These are phyloP conservation scores for Metschnikowia orientalis DNA, from an alignment of 805 yeast genomes.

Conservation along the genomic window DNA sequence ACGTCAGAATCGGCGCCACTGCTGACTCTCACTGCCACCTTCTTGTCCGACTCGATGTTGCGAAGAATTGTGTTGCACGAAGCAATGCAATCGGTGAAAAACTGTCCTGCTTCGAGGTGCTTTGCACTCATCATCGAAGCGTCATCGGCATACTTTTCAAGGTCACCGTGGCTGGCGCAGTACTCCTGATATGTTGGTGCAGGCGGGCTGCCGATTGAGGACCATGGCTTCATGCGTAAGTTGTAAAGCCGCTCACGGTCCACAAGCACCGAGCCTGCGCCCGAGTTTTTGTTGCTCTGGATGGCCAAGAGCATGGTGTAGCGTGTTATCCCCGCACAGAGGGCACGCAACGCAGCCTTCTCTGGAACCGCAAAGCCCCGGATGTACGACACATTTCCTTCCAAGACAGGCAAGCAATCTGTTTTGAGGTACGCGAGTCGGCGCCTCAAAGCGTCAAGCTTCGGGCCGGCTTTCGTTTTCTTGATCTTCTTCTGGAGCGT, in stretches of 20 bases:
- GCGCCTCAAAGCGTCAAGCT: conserved; percentile 37
- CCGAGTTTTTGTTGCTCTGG: neutral
- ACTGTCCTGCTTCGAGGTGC: neutral
- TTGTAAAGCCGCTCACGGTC: conserved; percentile 22
- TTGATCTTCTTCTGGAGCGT: conserved; percentile 25
- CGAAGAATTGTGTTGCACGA: conserved; percentile 1
- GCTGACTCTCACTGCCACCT: conserved; percentile 4
- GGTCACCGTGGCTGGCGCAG: neutral
- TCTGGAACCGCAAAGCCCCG: conserved; percentile 21
- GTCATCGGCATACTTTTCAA: too few species aligned
- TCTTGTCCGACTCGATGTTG: conserved; percentile 5
- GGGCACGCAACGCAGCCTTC: conserved; percentile 22
- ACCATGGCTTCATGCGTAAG: conserved; percentile 73
- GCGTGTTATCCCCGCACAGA: conserved; percentile 11
- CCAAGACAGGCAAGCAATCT: conserved; percentile 33
- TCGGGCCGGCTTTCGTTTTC: conserved; percentile 39
- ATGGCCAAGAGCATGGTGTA: conserved; percentile 6
- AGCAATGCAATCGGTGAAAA: neutral
- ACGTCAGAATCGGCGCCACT: conserved; percentile 7
- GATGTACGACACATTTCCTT: conserved; percentile 22
- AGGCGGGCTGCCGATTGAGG: conserved; percentile 74
- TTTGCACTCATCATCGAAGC: too few species aligned
- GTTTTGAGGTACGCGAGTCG: conserved; percentile 29
- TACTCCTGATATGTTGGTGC: conserved; percentile 48
- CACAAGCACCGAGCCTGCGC: conserved; percentile 1